phyloP scores from a whole-genome alignment of 768 basidiomycete species.

The Lentinula guzmanii region DNA sequence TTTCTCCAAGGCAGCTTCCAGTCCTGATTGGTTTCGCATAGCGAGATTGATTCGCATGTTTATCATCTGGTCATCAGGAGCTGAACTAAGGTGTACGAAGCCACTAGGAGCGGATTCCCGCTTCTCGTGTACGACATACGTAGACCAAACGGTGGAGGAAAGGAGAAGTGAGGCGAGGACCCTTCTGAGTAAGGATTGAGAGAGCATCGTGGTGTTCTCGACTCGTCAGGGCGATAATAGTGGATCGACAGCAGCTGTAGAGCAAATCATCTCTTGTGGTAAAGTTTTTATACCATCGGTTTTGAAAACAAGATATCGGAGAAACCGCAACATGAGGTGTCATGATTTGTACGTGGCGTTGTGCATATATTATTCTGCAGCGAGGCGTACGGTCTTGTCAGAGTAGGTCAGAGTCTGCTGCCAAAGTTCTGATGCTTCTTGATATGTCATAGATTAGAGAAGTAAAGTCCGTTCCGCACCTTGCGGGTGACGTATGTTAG shows the following conservation, averaged over 20 bases:
- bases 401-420: background rate
- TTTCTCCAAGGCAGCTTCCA: background rate
- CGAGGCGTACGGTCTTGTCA: background rate
- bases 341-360: background rate
- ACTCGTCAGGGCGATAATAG: background rate
- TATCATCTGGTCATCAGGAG: background rate
- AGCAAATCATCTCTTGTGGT: background rate
- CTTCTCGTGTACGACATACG: background rate
- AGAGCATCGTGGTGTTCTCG: background rate
- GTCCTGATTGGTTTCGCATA: background rate
- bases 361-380: background rate
- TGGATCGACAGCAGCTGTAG: background rate
- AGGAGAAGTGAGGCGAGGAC: background rate
- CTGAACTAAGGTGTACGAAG: background rate
- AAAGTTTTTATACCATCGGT: background rate
- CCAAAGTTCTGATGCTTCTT: background rate
- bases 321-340: background rate
- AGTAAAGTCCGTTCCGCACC: too few species aligned
- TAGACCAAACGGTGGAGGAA: background rate
- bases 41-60: slow-evolving; percentile 1
- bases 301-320: background rate
- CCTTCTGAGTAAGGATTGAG: background rate
- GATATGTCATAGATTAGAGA: background rate
- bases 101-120: background rate
- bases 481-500: too few species aligned